Conservation (phyloP, 768 basidiomycete genomes). For the Trametes cingulata region DNA sequence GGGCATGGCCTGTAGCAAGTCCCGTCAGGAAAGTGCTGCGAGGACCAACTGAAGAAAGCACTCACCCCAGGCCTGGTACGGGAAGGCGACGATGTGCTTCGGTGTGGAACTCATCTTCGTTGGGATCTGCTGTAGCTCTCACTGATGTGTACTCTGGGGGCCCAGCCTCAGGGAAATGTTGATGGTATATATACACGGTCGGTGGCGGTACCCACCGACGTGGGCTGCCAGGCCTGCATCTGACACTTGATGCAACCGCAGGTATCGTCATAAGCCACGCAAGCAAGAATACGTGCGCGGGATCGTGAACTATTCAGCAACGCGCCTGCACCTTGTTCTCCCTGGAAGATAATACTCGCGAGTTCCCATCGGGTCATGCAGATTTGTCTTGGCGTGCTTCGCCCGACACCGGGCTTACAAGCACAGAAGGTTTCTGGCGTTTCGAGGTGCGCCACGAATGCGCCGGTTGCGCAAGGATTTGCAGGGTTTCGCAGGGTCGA, state of each 20-base stretch:
- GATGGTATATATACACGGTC: too few relatives aligned
- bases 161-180: neutral
- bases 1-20: neutral
- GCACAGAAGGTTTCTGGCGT: too few relatives aligned
- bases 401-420: too few relatives aligned
- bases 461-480: too few relatives aligned
- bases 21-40: neutral
- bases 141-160: neutral
- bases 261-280: too few relatives aligned
- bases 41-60: neutral
- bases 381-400: neutral
- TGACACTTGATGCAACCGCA: too few relatives aligned
- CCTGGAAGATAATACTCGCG: neutral
- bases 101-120: neutral
- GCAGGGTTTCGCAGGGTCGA: too few relatives aligned
- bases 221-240: too few relatives aligned
- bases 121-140: neutral
- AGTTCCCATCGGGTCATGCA: neutral
- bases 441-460: too few relatives aligned
- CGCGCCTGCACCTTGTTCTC: too few relatives aligned
- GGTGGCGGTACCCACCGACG: too few relatives aligned
- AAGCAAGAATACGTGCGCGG: neutral
- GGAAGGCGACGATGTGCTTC: neutral
- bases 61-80: neutral
- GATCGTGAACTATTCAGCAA: neutral